Percentiles rank a stretch among this genome's conserved stretches.
Evolutionary conservation across 139 green algal genomes (phyloP).

Genomic region (Coccomyxa sp.): DNA sequence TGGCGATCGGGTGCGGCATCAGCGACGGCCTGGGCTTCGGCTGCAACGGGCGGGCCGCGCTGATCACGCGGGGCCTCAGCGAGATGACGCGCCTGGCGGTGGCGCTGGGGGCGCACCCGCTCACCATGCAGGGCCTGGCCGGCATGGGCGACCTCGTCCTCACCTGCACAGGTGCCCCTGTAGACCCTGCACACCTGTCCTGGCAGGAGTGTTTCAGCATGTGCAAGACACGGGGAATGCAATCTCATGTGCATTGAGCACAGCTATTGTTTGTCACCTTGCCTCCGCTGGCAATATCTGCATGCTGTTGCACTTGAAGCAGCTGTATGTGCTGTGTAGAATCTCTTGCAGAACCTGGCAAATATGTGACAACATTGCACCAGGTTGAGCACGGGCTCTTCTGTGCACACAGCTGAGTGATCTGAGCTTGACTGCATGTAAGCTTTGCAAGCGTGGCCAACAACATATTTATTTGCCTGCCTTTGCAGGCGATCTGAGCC

Average conservation of each 20-base stretch:
- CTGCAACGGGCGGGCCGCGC: slow-evolving; percentile 37
- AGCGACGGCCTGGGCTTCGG: slow-evolving; percentile 59
- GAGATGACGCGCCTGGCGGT: slow-evolving; percentile 69
- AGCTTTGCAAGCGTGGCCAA: no score
- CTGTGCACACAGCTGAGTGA: not conserved
- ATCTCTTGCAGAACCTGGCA: not conserved
- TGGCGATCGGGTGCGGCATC: slow-evolving; percentile 65
- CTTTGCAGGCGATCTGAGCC: slow-evolving; percentile 38
- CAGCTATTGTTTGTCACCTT: no score
- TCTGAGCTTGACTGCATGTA: no score
- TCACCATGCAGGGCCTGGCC: slow-evolving; percentile 75
- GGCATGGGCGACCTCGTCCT: slow-evolving; percentile 86
- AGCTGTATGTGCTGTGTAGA: no score
- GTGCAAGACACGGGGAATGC: no score
- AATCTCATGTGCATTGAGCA: no score
- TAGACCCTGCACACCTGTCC: not conserved
- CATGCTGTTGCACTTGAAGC: no score
- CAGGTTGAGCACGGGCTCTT: not conserved
- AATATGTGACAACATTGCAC: not conserved
- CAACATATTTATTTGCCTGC: no score
- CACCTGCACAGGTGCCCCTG: slow-evolving; percentile 66
- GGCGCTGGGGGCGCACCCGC: slow-evolving; percentile 63
- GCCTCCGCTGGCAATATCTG: no score
- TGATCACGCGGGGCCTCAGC: slow-evolving; percentile 56
- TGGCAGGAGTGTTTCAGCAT: no score